Evolutionary conservation across 768 basidiomycete genomes (phyloP), one percentile per base, ranked within the genome.

Genomic region (Mycena vitilis): DNA sequence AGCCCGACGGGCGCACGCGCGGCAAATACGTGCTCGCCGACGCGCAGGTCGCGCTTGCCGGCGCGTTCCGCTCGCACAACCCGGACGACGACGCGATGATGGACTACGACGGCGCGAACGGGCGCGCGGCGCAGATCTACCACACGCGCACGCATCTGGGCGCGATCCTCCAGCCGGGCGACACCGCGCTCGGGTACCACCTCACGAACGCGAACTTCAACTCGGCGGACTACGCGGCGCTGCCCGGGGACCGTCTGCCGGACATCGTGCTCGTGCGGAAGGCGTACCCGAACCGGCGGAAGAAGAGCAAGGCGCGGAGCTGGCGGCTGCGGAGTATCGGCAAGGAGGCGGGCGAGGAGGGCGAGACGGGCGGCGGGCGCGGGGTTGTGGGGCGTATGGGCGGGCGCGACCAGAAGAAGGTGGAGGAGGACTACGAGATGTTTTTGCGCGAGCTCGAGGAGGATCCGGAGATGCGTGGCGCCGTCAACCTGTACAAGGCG

Each of bases 121-220:
- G 81, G 13, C 67, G 71, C 18, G 81, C 86, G 55, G 94, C 90
- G 73, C 92, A 91, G 73, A 98, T 97, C 69, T 95, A 88, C 82
- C 96, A 98, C 80, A 98, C 97, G 16, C 92, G 97, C 42, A 99
- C 98, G 20, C 98, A 99, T 75, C 90, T 99, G 49, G 98, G 98
- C 60, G 93, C 88, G 18, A 90, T 75, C 51, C 85, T 99, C 22
- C 97, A 99, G 75, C 96, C 98, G 0, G 98, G 98, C 30, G 98
- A 99, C 78, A 90, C 95, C 1, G 96, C 88, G 37, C 81, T 98
- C 60, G 98, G 98, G 0, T 99, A 95, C 83, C 89, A 93, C 79
- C 86, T 99, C 67, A 91, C 91, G 11, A 90, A 93, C 66, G 82
- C 91, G 68, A 99, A 99, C 83, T 98, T 91, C 86, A 99, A 99